Conservation (phyloP, 352 stramenopile species). For the Phytopythium aichiense region DNA sequence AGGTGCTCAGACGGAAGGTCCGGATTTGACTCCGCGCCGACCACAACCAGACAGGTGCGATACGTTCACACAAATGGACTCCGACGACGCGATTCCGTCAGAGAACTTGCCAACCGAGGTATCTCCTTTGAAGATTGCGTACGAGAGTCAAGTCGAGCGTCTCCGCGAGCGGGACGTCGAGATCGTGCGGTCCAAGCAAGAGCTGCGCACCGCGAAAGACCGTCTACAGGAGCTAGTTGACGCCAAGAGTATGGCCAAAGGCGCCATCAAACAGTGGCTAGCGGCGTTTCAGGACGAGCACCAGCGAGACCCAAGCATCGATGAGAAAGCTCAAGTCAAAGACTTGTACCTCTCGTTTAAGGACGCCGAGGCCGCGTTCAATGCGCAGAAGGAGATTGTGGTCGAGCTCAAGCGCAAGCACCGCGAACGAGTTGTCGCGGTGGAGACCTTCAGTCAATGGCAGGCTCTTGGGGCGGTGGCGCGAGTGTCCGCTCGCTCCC, state of each 20-base stretch:
- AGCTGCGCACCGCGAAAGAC: slow-evolving; percentile 28
- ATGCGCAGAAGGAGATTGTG: slow-evolving; percentile 32
- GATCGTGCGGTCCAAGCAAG: slow-evolving; percentile 40
- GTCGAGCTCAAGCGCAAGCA: slow-evolving; percentile 41
- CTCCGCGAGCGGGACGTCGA: slow-evolving; percentile 34
- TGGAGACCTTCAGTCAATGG: slow-evolving; percentile 52
- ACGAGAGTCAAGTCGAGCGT: slow-evolving; percentile 44
- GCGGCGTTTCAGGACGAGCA: slow-evolving; percentile 43
- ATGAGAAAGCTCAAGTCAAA: slow-evolving; percentile 78
- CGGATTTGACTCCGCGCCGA: not conserved
- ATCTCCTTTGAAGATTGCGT: slow-evolving; percentile 25
- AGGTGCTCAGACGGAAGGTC: slow-evolving; percentile 9
- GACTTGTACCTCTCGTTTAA: slow-evolving; percentile 78
- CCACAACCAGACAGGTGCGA: not conserved
- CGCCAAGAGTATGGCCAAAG: slow-evolving; percentile 51
- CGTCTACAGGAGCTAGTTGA: slow-evolving; percentile 27
- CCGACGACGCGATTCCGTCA: not conserved
- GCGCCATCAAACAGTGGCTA: slow-evolving; percentile 63
- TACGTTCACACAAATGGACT: not conserved
- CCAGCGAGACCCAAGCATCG: slow-evolving; percentile 52
- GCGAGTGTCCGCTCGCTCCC: not conserved
- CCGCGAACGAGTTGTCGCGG: slow-evolving; percentile 32
- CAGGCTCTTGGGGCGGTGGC: slow-evolving; percentile 22
- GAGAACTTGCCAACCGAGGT: slow-evolving; percentile 1
- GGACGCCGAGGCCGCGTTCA: slow-evolving; percentile 51